Evolutionary conservation across 805 yeast genomes (phyloP).

Genomic region (Maudiozyma serrabonitensis): DNA sequence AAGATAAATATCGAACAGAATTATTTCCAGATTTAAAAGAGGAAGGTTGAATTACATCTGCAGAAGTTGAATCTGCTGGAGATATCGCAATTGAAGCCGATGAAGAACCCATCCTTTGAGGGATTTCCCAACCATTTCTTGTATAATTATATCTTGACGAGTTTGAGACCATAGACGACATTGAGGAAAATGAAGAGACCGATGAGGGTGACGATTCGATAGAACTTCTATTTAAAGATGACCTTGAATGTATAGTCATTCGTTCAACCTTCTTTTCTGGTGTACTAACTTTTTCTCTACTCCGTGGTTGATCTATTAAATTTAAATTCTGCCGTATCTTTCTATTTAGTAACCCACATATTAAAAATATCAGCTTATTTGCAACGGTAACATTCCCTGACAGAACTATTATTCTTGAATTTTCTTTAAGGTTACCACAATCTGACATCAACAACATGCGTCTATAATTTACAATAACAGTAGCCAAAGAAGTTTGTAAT

Average conservation of each 20-base stretch:
- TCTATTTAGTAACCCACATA: slow-evolving; percentile 41
- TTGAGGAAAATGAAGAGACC: slow-evolving; percentile 1
- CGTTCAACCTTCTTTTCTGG: background rate
- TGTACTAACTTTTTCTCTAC: background rate
- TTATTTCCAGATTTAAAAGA: slow-evolving; percentile 30
- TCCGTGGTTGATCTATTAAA: background rate
- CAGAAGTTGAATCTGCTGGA: slow-evolving; percentile 21
- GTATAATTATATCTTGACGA: slow-evolving; percentile 11
- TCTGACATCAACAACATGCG: slow-evolving; percentile 11
- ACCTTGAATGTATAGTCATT: background rate
- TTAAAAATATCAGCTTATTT: slow-evolving; percentile 44
- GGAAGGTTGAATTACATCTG: slow-evolving; percentile 28
- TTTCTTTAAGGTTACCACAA: slow-evolving; percentile 31
- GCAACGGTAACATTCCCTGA: slow-evolving; percentile 54
- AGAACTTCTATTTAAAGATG: slow-evolving; percentile 6
- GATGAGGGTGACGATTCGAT: slow-evolving; percentile 4
- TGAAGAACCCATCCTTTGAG: slow-evolving; percentile 23
- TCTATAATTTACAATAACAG: slow-evolving; percentile 18
- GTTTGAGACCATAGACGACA: background rate
- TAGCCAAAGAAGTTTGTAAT: slow-evolving; percentile 22
- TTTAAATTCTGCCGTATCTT: background rate
- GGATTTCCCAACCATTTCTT: slow-evolving; percentile 35
- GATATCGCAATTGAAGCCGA: slow-evolving; percentile 25
- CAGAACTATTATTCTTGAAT: slow-evolving; percentile 43
- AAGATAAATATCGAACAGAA: slow-evolving; percentile 31